Percentiles rank a stretch among this genome's conserved stretches.
Evolutionary conservation across 345 rosid species (phyloP).

Genomic region (Trapa bicornis): DNA sequence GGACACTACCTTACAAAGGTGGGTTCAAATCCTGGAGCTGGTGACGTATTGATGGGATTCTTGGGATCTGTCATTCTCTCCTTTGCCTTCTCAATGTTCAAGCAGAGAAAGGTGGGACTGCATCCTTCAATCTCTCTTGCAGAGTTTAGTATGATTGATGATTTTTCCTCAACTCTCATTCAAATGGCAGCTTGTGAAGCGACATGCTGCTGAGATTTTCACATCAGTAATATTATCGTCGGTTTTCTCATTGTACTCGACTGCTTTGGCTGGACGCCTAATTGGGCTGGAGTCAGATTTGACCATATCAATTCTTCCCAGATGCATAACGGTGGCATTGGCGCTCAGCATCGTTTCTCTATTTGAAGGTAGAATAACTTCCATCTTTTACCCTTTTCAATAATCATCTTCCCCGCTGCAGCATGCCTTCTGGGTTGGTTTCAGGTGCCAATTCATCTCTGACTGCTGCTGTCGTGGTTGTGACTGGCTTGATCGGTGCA

Average conservation of each 20-base stretch:
- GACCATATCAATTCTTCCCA: slow-evolving; percentile 75
- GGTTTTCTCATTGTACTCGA: slow-evolving; percentile 81
- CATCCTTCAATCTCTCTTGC: not conserved
- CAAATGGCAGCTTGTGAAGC: slow-evolving; percentile 68
- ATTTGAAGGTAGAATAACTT: slow-evolving; percentile 49
- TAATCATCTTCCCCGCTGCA: not conserved
- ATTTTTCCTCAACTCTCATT: not conserved
- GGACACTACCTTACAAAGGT: slow-evolving; percentile 76
- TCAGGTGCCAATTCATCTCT: slow-evolving; percentile 79
- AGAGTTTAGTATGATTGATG: not conserved
- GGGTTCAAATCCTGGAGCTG: slow-evolving; percentile 85
- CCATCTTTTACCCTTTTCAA: not conserved
- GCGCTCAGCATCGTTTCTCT: slow-evolving; percentile 92
- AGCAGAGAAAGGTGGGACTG: slow-evolving; percentile 68
- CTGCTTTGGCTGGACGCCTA: slow-evolving; percentile 74
- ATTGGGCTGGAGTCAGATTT: slow-evolving; percentile 59
- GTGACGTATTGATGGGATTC: slow-evolving; percentile 89
- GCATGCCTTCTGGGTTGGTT: slow-evolving; percentile 9
- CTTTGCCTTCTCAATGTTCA: slow-evolving; percentile 92
- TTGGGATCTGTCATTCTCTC: slow-evolving; percentile 91
- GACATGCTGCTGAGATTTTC: slow-evolving; percentile 94
- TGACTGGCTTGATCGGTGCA: slow-evolving; percentile 83
- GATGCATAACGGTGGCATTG: slow-evolving; percentile 85
- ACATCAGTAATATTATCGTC: slow-evolving; percentile 68
- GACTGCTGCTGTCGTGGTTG: slow-evolving; percentile 90